Conservation (phyloP, 2,329 filamentous ascomycete genomes). For the Bipolaris bicolor region DNA sequence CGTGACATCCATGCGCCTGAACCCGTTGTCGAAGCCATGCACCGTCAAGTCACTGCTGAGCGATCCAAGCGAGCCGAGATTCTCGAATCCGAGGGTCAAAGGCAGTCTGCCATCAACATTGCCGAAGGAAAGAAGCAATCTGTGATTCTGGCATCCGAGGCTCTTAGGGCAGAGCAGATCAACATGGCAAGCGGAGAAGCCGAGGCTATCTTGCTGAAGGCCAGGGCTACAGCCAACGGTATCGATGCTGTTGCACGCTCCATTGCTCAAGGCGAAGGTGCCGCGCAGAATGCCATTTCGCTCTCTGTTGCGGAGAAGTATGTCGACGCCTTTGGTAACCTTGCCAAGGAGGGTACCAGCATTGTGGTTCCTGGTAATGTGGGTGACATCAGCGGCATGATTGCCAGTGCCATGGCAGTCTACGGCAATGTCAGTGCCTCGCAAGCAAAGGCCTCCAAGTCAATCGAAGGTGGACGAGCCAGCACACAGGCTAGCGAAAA, state of each 20-base stretch:
- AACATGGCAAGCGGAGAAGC: conserved; percentile 92
- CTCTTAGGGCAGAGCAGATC: conserved; percentile 86
- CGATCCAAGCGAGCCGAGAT: conserved; percentile 98
- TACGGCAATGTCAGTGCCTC: conserved; percentile 90
- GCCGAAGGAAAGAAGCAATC: conserved; percentile 97
- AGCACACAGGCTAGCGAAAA: conserved; percentile 34
- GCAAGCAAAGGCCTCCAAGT: conserved; percentile 69
- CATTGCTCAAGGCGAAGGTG: conserved; percentile 73
- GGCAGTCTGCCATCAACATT: conserved; percentile 98
- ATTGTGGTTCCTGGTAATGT: conserved; percentile 97
- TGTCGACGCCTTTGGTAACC: conserved; percentile 88
- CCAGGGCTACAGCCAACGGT: conserved; percentile 81
- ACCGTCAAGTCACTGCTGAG: conserved; percentile 96
- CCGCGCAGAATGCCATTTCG: conserved; percentile 83
- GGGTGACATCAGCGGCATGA: conserved; percentile 95
- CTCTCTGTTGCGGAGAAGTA: conserved; percentile 96
- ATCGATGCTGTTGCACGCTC: conserved; percentile 83
- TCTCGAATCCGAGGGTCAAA: conserved; percentile 93
- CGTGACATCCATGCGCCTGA: conserved; percentile 95
- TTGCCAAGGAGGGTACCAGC: conserved; percentile 94
- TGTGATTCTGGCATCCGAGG: conserved; percentile 94
- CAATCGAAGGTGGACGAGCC: conserved; percentile 23
- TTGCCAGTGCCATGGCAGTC: conserved; percentile 91
- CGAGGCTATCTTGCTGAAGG: conserved; percentile 87
- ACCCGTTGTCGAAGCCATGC: conserved; percentile 95